phyloP scores from a whole-genome alignment of 2,329 filamentous ascomycete genomes.

The Sclerotinia glacialis region DNA sequence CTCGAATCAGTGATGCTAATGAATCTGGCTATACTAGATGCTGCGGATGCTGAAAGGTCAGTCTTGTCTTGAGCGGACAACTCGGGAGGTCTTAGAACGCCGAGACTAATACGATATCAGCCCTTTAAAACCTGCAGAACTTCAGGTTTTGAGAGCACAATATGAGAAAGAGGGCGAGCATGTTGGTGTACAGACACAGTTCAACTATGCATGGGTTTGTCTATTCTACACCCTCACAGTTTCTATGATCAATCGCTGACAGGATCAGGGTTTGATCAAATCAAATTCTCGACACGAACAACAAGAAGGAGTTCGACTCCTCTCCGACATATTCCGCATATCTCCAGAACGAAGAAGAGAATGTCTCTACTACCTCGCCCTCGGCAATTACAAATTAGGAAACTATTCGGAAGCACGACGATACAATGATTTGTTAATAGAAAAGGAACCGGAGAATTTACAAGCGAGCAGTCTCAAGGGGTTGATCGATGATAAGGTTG shows the following conservation, averaged over 20 bases:
- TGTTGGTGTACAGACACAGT: conserved; percentile 96
- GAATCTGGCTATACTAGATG: conserved; percentile 59
- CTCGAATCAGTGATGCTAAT: conserved; percentile 37
- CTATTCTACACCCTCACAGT: background rate
- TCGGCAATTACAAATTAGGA: conserved; percentile 97
- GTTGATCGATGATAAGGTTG: conserved; percentile 93
- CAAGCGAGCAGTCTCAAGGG: conserved; percentile 83
- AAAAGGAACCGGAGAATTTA: conserved; percentile 86
- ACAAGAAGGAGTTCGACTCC: conserved; percentile 87
- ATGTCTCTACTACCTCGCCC: conserved; percentile 95
- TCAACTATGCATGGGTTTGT: conserved; percentile 97
- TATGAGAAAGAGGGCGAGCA: conserved; percentile 98
- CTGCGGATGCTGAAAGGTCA: conserved; percentile 93
- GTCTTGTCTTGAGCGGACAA: conserved; percentile 30
- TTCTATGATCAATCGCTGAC: conserved; percentile 1
- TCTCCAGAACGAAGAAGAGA: conserved; percentile 91
- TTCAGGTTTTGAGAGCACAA: conserved; percentile 87
- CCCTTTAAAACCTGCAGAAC: conserved; percentile 85
- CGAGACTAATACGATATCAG: conserved; percentile 46
- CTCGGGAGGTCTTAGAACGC: background rate
- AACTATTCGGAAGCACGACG: conserved; percentile 93
- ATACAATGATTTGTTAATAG: conserved; percentile 90
- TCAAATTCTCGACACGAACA: conserved; percentile 80
- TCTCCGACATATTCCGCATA: conserved; percentile 94
- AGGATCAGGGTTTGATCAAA: conserved; percentile 82